Base-by-base conservation (phyloP, 192 early-diverging fungal genomes). In the Spinellus fusiger region DNA sequence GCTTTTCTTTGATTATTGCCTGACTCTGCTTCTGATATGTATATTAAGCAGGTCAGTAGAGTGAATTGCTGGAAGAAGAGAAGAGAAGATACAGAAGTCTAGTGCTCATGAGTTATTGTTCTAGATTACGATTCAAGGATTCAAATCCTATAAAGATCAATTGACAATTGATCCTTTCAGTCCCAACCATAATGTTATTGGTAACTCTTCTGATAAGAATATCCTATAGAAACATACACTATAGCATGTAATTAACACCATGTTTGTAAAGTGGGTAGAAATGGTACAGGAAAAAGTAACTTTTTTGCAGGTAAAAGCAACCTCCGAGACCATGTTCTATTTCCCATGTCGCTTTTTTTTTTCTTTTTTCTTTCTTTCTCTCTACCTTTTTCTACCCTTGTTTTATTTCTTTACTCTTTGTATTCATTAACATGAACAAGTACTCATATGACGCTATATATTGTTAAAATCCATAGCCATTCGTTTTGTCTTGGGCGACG, bases 141-240 rank as follows among this genome's bases (percentile, higher is more conserved):
- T 99, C 86, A 99, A 99, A 77, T 96, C 93, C 68, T 99, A 98
- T 78, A 95, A 95, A 72, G 92, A 99, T 62, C 94, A 97, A 72
- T 96, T 89, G 15, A 81, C 84, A 18, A 90, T 93, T 48, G 93
- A 97, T 37, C 92, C 92, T 4, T 94, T 99, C 68, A 93, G 90
- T 65, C 86, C 85, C 3, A 78, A 86, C 29, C 95, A 95, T 73
- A 99, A 99, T 77, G 97, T 98, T 51, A 87, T 98, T 70, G 94
- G 93, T 90, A 77, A 69, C 70, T 22, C 15, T 18, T 37, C 57
- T 27, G 20, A 20, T 13, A 54, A 32, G 20, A 61, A 31, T 9
- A 53, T 9, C 18, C 47, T 16, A 62, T 18, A 0, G 29, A 52
- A 31, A n/a, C 38, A 18, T 26, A 51, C 35, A 23, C 7, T 32